Evolutionary conservation across 2,329 filamentous ascomycete species (phyloP), one percentile per base, ranked within the genome.

Genomic region (Plenodomus biglobosus): DNA sequence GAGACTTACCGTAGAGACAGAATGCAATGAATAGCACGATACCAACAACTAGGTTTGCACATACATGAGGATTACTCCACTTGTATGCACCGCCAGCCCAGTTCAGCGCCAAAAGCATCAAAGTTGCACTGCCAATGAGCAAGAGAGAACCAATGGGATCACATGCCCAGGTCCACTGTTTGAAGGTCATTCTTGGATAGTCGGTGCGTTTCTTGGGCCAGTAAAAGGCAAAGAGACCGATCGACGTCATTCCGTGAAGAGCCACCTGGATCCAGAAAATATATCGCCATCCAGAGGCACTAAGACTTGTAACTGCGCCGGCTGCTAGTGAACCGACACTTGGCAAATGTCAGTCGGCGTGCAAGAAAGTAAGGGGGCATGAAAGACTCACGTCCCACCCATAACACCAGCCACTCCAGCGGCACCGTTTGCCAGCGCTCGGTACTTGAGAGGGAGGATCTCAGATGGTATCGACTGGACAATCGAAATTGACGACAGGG

Each of bases 211-310:
- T 66, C 58, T 63, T 62, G 1, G 65, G 65, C 65, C 65, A 68
- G 46, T 68, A 68, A 44, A 67, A 59, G 20, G 74, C 52, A 27
- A 81, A 59, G 24, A 82, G 62, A 3, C 79, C 79, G 0, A 79
- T 30, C 1, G 74, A 71, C 0, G 78, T 80, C 13, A 74, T 64
- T 8, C 73, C 72, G 51, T 82, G 79, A 50, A 82, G 77, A 6
- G 71, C 79, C 1, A 80, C 79, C 63, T 83, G 80, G 13, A 83
- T 80, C 80, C 80, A 83, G 59, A 81, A 83, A 54, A 83, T 82
- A 55, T 76, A 75, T 1, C 80, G 72, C 80, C 80, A 83, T 17
- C 80, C 80, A 1, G 63, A 68, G 0, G 71, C 53, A 42, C 70
- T 69, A 11, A 73, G 61, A 48, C 80, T 78, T 0, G 80, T 81